Base-by-base conservation (phyloP, 148 eudicot genomes). In the Mesembryanthemum crystallinum region DNA sequence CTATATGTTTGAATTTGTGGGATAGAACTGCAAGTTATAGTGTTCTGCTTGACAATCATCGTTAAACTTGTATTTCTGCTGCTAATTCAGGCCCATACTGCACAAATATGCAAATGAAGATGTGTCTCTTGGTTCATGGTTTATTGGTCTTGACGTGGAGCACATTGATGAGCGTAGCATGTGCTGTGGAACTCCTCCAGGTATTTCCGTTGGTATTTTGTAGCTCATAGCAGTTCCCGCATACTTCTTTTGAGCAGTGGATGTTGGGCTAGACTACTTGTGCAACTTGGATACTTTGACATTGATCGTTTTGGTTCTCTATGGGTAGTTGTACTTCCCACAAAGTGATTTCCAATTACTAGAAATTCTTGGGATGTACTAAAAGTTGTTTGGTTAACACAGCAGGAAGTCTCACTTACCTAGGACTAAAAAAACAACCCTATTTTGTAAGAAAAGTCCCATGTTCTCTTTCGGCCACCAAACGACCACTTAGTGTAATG, bases 121-220 rank as follows among this genome's bases (percentile, higher is more conserved):
- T 73, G 98, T 93, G 54, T 84, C 98, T 21, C 94, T 93, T 67
- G 98, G 98, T 64, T 77, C 98, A 58, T 93, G 98, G 98, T 87
- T 93, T 73, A 91, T 93, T 68, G 98, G 98, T 54, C 97, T 93
- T 73, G 98, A 93, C 75, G 94, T 91, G 29, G 97, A 93, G 77
- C 97, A 93, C 73, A 81, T 93, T 71, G 98, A 93, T 75, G 98
- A 93, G 63, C 94, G 90, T 27, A 89, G 79, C 81, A 87, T 93
- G 94, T 93, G 98, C 76, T 93, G 98, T 81, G 97, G 96, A 76
- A 93, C 98, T 74, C 94, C 98, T 73, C 98, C 98, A 84, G 98
- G 98, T 93, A 86, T 33, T 33, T 45, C 25, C 24, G 28, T 74
- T 52, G 33, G 24, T 29, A 27, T 45, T 69, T 54, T 67, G 7